These are phyloP conservation scores for Moringa oleifera DNA, from an alignment of 345 rosid genomes.

Conservation along the genomic window DNA sequence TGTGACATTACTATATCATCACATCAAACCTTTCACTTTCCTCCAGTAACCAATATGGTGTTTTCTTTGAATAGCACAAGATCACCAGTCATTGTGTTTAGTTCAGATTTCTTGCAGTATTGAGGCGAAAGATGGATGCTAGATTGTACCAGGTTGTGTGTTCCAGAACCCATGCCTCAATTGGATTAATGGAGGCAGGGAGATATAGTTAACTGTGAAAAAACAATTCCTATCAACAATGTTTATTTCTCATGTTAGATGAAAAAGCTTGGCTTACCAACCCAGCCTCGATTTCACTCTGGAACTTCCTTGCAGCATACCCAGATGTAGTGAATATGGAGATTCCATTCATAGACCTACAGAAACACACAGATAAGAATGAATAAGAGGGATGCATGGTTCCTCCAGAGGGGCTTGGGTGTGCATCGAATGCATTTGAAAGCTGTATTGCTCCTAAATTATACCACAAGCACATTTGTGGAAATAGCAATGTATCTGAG, in stretches of 20 bases:
- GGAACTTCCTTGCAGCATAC: constrained; percentile 39
- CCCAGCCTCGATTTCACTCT: constrained; percentile 34
- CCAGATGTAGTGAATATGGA: constrained; percentile 39
- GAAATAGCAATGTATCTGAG: too few relatives aligned
- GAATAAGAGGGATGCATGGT: background rate
- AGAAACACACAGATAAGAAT: constrained; percentile 4
- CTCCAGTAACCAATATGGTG: background rate
- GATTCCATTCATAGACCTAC: constrained; percentile 34
- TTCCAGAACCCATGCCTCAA: background rate
- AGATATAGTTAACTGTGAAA: constrained; percentile 7
- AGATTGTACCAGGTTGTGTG: background rate
- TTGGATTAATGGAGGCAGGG: background rate
- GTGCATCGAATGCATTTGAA: background rate
- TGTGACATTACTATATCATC: too few relatives aligned
- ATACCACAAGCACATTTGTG: background rate
- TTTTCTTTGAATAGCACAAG: background rate
- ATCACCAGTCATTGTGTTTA: background rate
- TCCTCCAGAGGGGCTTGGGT: background rate
- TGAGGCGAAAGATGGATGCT: background rate
- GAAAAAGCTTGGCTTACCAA: constrained; percentile 23
- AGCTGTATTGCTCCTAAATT: background rate
- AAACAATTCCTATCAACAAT: background rate
- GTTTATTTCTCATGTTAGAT: background rate
- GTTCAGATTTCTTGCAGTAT: background rate
- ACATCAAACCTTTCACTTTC: background rate